A percentile compares a stretch with the other conserved stretches of the same genome.
phyloP scores from a whole-genome alignment of 345 rosid genomes.

The Salix purpurea region DNA sequence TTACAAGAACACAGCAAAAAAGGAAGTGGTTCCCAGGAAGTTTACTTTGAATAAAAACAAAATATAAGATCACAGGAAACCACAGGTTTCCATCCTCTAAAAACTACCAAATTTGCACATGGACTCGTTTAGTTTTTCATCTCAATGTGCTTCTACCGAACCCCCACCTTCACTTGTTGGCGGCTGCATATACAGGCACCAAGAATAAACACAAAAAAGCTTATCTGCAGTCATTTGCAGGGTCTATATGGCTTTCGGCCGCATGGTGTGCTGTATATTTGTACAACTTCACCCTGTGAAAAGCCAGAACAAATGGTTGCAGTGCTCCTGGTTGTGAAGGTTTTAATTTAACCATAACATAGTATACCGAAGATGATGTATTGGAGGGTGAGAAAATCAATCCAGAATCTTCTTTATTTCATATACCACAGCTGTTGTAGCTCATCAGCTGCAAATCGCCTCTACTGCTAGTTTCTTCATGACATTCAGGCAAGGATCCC shows the following conservation, averaged over 20 bases:
- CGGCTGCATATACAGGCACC: constrained; percentile 9
- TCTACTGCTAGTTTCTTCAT: constrained; percentile 96
- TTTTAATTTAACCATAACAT: constrained; percentile 16
- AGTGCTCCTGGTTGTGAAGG: constrained; percentile 21
- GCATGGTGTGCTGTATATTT: constrained; percentile 55
- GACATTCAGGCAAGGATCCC: constrained; percentile 84
- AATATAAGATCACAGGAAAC: constrained; percentile 31
- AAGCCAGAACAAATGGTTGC: constrained; percentile 33
- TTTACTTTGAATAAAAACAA: constrained; percentile 6
- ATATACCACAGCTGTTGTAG: constrained; percentile 1
- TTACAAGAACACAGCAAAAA: constrained; percentile 30
- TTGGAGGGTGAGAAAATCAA: constrained; percentile 18
- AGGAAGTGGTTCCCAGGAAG: constrained; percentile 24
- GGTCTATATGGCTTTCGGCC: constrained; percentile 27
- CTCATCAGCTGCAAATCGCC: constrained; percentile 66
- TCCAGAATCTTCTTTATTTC: constrained; percentile 13
- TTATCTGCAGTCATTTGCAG: constrained; percentile 37
- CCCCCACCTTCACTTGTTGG: constrained; percentile 14
- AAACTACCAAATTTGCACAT: constrained; percentile 43
- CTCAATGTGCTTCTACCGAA: constrained; percentile 51
- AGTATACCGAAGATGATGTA: constrained; percentile 17
- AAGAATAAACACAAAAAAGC: constrained; percentile 12
- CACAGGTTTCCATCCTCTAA: constrained; percentile 38
- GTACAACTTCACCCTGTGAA: constrained; percentile 68
- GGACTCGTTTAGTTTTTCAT: constrained; percentile 42